Base-by-base conservation (phyloP, 2,329 filamentous ascomycete genomes). In the Calonectria leucothoes region DNA sequence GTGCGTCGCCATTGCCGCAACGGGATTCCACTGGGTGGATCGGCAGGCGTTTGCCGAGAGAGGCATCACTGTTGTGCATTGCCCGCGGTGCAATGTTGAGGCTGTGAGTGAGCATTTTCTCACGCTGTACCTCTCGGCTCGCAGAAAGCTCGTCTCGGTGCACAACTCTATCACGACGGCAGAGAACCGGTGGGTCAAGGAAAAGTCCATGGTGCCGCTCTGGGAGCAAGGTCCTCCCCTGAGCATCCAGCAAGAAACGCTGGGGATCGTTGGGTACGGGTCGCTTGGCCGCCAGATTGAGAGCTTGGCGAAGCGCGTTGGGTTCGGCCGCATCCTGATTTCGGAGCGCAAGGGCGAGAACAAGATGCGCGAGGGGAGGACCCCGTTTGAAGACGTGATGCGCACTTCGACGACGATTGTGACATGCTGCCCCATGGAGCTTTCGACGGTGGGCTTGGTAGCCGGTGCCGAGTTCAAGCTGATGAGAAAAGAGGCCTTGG, bases 231-330 rank as follows among this genome's bases (percentile, higher is more conserved):
- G 67, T 29, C 29, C 55, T 5, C 45, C 67, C 3, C 66, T 57
- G 2, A 68, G 49, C 11, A 57, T 52, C 11, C 51, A 57, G 7
- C 66, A 57, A 10, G 66, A 68, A n/a, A 68, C 49, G 5, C 17
- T 68, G 12, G 66, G 49, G 11, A 68, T 68, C 15, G n/a, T 68
- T n/a, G 66, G 66, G 45, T 57, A 68, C 37, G 66, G 66, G 7
- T 37, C 49, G 11, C 66, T 68, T 6, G 66, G 66, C 4, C 35
- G 39, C 35, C 33, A 68, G 17, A 39, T 68, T 14, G 37, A 68
- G 25, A 66, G 23, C 17, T 37, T 66, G 17, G 64, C 64, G 15
- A 66, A 55, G 64, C 14, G 8, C 11, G 64, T 66, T 6, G 64
- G 64, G 6, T 66, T 66, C n/a, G 64, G 64, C n/a, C 45, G 17